Base-by-base conservation (phyloP, 768 basidiomycete genomes). In the Amanita polypyramis region DNA sequence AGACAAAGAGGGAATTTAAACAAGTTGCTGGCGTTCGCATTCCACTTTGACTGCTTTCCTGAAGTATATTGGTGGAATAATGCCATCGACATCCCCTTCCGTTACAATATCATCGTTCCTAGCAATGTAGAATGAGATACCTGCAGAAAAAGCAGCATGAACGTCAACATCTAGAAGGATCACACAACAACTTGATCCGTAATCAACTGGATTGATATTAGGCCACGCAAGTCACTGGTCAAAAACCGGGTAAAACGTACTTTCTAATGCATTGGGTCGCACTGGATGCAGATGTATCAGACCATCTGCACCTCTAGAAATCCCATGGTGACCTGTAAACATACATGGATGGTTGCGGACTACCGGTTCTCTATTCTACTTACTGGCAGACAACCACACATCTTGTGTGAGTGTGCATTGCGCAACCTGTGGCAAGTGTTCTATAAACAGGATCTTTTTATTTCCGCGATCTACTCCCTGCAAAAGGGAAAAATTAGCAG, bases 381-480 rank as follows among this genome's bases (percentile, higher is more conserved):
- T 25, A 37, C 45, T 6, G 15, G 25, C 20, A 20, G 20, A 8
- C 10, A 14, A 11, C 45, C 45, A 46, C 7, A 14, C 35, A 20
- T 35, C 45, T 23, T 10, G 23, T 10, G 45, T 25, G n/a, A 46
- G 20, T 21, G 34, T 35, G 27, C 35, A 37, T 23, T 46, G 34
- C 45, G 34, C 35, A 23, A 37, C 10, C 6, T 21, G 44, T 23
- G 34, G 36, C 25, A 46, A 19, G 20, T 23, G 17, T 36, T n/a
- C n/a, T n/a, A 37, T 17, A 15, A 10, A 20, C 12, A 25, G 3
- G 2, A 46, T 23, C 17, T 17, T 35, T 27, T 37, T 46, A 25
- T 46, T 46, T 46, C 45, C 45, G 14, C 45, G 33, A 27, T 37
- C 35, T 17, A 46, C 34, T 4, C 35, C 45, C 45, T 46, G 35